Percentiles rank a stretch among this genome's conserved stretches.
Conservation (phyloP, 1,284 basidiomycete species). For the Microbotryum saponariae region DNA sequence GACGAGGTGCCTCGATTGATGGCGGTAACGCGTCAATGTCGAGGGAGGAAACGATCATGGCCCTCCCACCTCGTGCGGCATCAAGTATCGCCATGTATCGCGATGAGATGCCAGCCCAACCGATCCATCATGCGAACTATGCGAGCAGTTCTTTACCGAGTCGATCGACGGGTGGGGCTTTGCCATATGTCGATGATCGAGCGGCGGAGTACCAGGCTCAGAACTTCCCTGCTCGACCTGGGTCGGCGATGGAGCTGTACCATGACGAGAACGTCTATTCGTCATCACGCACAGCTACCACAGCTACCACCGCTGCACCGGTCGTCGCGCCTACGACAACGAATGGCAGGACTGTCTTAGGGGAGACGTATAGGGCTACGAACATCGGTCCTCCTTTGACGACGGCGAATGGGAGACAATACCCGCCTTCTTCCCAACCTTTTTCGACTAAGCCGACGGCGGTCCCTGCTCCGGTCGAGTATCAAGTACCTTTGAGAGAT, state of each 20-base stretch:
- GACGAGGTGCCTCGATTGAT: neutral
- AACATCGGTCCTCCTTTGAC: conserved; percentile 9
- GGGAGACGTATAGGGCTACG: conserved; percentile 14
- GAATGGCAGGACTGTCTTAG: conserved; percentile 10
- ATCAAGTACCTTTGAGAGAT: conserved; percentile 22
- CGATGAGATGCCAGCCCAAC: neutral
- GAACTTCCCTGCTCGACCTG: neutral
- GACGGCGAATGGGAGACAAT: conserved; percentile 5
- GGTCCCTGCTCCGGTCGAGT: conserved; percentile 2
- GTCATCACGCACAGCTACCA: neutral
- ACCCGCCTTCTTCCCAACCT: too few relatives aligned
- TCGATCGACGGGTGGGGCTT: too few relatives aligned
- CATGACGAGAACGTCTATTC: conserved; percentile 22
- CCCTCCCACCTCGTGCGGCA: neutral
- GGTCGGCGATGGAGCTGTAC: conserved; percentile 9
- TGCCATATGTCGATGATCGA: neutral
- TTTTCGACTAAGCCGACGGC: neutral
- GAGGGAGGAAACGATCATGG: neutral
- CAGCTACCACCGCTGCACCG: neutral
- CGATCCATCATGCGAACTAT: too few relatives aligned
- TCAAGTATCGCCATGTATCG: conserved; percentile 19
- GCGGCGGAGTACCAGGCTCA: neutral
- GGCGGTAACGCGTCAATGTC: neutral
- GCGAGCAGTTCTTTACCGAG: too few relatives aligned
- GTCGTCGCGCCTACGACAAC: neutral